Evolutionary conservation across 2,329 filamentous ascomycete genomes (phyloP).

Genomic region (Tolypocladium guangdongense): DNA sequence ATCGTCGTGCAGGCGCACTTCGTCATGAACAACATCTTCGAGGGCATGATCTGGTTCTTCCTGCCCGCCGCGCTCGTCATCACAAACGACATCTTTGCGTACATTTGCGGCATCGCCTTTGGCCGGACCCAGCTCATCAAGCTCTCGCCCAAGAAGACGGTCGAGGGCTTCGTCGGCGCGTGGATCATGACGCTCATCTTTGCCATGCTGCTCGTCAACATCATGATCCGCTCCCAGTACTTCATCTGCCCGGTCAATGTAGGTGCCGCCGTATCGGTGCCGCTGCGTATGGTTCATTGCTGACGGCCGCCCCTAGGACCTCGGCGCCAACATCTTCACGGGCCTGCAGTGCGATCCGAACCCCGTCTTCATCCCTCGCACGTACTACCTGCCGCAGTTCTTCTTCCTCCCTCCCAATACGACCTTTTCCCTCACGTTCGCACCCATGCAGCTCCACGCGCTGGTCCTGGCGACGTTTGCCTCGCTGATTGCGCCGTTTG

Average conservation of each 20-base stretch:
- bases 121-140: constrained; percentile 95
- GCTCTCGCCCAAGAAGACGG: constrained; percentile 96
- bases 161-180: constrained; percentile 91
- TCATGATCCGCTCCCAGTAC: constrained; percentile 86
- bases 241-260: constrained; percentile 96
- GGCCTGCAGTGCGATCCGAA: constrained; percentile 85
- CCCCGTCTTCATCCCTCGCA: constrained; percentile 74
- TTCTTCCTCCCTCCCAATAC: constrained; percentile 54
- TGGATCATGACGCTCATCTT: constrained; percentile 93
- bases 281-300: not conserved
- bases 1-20: constrained; percentile 98
- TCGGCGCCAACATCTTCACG: constrained; percentile 86
- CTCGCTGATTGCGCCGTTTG: constrained; percentile 92
- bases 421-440: constrained; percentile 58
- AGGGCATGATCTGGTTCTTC: constrained; percentile 99
- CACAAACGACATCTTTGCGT: constrained; percentile 97
- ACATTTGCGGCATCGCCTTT: constrained; percentile 94
- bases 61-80: constrained; percentile 89
- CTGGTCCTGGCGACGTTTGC: constrained; percentile 86
- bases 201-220: constrained; percentile 67
- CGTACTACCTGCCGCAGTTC: constrained; percentile 62
- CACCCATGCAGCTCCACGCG: constrained; percentile 90
- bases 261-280: constrained; percentile 15
- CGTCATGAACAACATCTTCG: constrained; percentile 99
- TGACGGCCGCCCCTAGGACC: constrained; percentile 39